phyloP scores from a whole-genome alignment of 2,329 filamentous ascomycete species.

The Didymella pinodella region DNA sequence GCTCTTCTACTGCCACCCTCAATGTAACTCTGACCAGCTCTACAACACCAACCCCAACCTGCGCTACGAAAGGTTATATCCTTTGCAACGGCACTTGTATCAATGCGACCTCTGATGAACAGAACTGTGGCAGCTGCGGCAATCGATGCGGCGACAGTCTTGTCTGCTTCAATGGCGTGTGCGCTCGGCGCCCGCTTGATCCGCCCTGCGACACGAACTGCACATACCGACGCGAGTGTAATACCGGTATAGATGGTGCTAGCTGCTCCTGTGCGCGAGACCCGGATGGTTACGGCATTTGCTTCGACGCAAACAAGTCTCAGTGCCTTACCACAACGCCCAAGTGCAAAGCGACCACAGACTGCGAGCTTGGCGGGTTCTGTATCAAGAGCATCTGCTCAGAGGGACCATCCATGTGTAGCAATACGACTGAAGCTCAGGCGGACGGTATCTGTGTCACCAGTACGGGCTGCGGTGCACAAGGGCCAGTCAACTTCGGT shows the following conservation, averaged over 20 bases:
- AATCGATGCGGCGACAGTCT: constrained; percentile 34
- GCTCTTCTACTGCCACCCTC: neutral
- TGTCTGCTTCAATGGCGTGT: constrained; percentile 47
- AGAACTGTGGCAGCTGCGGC: constrained; percentile 41
- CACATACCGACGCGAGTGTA: constrained; percentile 37
- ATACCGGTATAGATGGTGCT: constrained; percentile 18
- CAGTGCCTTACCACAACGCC: constrained; percentile 20
- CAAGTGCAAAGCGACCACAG: constrained; percentile 2
- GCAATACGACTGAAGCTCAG: constrained; percentile 11
- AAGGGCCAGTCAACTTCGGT: constrained; percentile 24
- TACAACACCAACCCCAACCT: constrained; percentile 12
- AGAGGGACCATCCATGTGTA: constrained; percentile 18
- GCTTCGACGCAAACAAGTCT: constrained; percentile 37
- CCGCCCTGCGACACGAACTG: constrained; percentile 42
- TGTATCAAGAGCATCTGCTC: constrained; percentile 31
- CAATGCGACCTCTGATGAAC: constrained; percentile 29
- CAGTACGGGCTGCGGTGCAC: constrained; percentile 29
- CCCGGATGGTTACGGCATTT: constrained; percentile 36
- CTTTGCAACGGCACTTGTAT: constrained; percentile 33
- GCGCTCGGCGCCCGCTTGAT: constrained; percentile 28
- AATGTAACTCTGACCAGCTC: constrained; percentile 4
- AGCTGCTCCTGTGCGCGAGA: constrained; percentile 42
- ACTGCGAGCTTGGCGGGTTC: constrained; percentile 28
- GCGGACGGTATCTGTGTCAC: constrained; percentile 31
- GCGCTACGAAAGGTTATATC: constrained; percentile 13